phyloP scores from a whole-genome alignment of 257 asterid genomes.

The Nicotiana otophora region DNA sequence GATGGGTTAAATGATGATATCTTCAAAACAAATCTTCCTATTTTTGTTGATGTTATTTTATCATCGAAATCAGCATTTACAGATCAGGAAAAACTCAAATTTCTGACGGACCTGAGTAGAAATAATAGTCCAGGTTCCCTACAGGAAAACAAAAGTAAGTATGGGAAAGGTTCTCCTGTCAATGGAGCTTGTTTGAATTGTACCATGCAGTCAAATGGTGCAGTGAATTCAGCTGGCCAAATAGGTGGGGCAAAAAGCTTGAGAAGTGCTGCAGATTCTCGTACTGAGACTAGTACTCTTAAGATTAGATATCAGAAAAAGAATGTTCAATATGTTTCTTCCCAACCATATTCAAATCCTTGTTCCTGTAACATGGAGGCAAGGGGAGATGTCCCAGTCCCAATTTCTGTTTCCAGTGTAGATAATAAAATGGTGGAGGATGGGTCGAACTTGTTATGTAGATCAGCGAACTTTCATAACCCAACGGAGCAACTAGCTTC shows the following conservation, averaged over 20 bases:
- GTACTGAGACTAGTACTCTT: background rate
- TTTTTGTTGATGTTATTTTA: background rate
- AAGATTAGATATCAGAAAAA: background rate
- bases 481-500: background rate
- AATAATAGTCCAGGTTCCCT: constrained; percentile 6
- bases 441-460: too few species aligned
- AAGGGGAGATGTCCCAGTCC: too few species aligned
- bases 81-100: background rate
- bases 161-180: background rate
- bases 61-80: constrained; percentile 7
- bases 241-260: background rate
- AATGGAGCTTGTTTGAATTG: background rate
- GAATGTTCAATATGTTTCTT: background rate
- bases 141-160: background rate
- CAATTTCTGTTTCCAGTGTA: too few species aligned
- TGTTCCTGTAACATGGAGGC: too few species aligned
- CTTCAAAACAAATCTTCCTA: background rate
- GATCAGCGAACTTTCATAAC: too few species aligned
- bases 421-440: too few species aligned
- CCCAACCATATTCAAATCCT: background rate
- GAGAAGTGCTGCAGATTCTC: background rate
- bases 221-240: background rate
- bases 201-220: background rate
- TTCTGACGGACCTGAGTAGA: background rate
- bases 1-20: background rate